phyloP scores from a whole-genome alignment of 1,284 basidiomycete genomes.

The Paramarasmius palmivorus region DNA sequence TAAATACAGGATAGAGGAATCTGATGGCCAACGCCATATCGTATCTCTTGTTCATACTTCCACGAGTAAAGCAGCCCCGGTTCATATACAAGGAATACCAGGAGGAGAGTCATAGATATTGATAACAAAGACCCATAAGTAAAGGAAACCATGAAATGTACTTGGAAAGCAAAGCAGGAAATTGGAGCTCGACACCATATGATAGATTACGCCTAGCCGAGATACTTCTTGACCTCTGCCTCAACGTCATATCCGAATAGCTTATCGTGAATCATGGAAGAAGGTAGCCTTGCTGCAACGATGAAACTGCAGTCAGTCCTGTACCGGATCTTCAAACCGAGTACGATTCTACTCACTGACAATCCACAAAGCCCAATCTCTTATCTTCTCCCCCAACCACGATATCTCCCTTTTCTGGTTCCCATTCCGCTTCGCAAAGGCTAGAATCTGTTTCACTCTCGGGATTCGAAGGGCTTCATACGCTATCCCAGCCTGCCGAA shows the following conservation, averaged over 20 bases:
- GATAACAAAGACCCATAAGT: too few relatives aligned
- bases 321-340: not conserved
- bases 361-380: conserved; percentile 32
- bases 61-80: conserved; percentile 33
- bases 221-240: not conserved
- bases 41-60: conserved; percentile 37
- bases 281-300: not conserved
- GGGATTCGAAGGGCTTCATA: conserved; percentile 35
- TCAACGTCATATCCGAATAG: not conserved
- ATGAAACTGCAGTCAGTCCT: not conserved
- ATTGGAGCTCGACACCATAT: too few relatives aligned
- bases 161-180: too few relatives aligned
- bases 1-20: conserved; percentile 11
- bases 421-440: conserved; percentile 29
- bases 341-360: conserved; percentile 24
- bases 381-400: conserved; percentile 27
- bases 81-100: conserved; percentile 27
- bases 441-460: conserved; percentile 31
- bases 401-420: conserved; percentile 29
- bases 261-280: not conserved
- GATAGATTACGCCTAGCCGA: not conserved
- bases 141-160: too few relatives aligned
- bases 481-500: conserved; percentile 13
- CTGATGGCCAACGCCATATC: conserved; percentile 31
- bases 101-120: too few relatives aligned